These are phyloP conservation scores for Lupinus albus DNA, from an alignment of 306 rosid species.

Conservation along the genomic window DNA sequence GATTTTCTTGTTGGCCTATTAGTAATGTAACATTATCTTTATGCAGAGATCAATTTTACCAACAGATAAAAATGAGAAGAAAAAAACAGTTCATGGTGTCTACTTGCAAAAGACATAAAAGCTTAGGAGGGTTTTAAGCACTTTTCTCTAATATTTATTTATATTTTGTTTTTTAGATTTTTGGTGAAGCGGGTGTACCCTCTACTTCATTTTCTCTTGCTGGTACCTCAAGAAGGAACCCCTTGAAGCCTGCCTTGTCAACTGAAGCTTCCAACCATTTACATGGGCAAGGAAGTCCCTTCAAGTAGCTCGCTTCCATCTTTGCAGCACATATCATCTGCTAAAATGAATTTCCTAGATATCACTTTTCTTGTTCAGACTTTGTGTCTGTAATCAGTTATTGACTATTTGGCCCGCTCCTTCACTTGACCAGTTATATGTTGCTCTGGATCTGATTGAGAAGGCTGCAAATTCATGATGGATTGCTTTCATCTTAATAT, in stretches of 20 bases:
- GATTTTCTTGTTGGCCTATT: too few relatives aligned
- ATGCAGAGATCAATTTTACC: too few relatives aligned
- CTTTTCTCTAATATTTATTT: too few relatives aligned
- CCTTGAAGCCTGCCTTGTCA: conserved; percentile 57
- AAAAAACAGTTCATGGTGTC: too few relatives aligned
- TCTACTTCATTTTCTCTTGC: conserved; percentile 62
- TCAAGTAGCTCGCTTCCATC: conserved; percentile 93
- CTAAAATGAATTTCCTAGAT: conserved; percentile 60
- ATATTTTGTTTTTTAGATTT: conserved; percentile 52
- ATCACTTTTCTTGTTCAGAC: conserved; percentile 50
- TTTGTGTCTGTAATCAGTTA: conserved; percentile 29
- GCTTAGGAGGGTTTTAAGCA: too few relatives aligned
- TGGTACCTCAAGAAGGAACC: conserved; percentile 63
- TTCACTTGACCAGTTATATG: conserved; percentile 28
- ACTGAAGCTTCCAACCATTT: conserved; percentile 59
- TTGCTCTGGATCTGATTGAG: conserved; percentile 45
- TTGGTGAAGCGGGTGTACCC: conserved; percentile 58
- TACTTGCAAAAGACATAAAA: too few relatives aligned
- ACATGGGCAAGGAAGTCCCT: conserved; percentile 61
- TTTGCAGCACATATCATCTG: conserved; percentile 72
- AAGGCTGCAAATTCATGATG: conserved; percentile 50
- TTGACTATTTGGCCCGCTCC: not conserved
- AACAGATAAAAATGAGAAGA: too few relatives aligned
- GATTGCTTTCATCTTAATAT: conserved; percentile 42
- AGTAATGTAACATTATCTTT: too few relatives aligned